Evolutionary conservation across 257 asterid species (phyloP), one percentile per base, ranked within the genome.

Genomic region (Cordia subcordata): DNA sequence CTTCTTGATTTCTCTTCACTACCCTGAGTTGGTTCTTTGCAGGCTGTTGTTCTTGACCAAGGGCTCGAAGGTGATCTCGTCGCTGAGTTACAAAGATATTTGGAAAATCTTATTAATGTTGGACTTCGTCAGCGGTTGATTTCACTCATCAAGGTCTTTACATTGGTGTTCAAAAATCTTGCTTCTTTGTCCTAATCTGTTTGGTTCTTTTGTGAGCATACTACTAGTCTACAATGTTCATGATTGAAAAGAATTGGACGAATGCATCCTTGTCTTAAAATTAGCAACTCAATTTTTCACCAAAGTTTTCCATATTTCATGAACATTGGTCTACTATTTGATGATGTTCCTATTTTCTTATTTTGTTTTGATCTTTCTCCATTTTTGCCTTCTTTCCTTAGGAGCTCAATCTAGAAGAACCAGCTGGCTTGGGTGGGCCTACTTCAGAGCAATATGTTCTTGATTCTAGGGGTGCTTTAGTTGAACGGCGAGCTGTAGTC

Each of bases 41-140:
- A 92, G 99, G 93, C 95, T 78, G 85, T 81, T 79, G 89, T 86
- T 73, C 96, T 92, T 68, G 97, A 88, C 72, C 94, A 83, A 69
- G 91, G 88, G 65, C 82, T 81, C 62, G 97, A 83, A 60, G 85
- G 74, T 75, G 95, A 82, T 71, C 80, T 93, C 77, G 72, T 83
- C 66, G 75, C 86, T 53, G 95, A 89, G 63, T 73, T 93, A 64
- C 95, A 86, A 65, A 77, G 80, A 70, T 80, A 62, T 61, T 75
- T 93, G 77, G 90, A 83, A 76, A 78, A 86, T 76, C 91, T 92
- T 56, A 65, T 86, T 63, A 71, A 71, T 60, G 75, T 80, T 58
- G 97, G 99, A 63, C 78, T 89, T 58, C 80, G 99, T 72, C 85
- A 81, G 57, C 85, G 86, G 58, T 57, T 93, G 55, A 70, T 81